phyloP scores from a whole-genome alignment of 768 basidiomycete species.

The Podaxis sp. region DNA sequence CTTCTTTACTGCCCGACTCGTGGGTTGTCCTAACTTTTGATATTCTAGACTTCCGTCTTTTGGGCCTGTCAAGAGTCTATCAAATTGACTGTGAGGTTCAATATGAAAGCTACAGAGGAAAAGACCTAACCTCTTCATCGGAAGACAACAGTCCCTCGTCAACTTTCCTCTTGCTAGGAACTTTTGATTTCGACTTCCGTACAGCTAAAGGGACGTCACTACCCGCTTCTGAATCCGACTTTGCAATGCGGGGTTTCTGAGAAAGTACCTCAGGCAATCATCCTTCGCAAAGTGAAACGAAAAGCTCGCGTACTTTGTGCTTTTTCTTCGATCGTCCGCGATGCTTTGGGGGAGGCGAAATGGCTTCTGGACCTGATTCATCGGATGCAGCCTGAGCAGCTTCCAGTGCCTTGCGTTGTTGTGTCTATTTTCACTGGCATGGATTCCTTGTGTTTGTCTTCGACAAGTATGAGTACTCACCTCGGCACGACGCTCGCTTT shows the following conservation, averaged over 20 bases:
- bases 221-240: conserved; percentile 6
- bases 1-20: background rate
- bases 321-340: conserved; percentile 1
- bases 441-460: background rate
- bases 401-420: conserved; percentile 7
- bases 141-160: background rate
- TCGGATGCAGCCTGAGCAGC: background rate
- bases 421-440: background rate
- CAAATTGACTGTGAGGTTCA: background rate
- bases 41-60: background rate
- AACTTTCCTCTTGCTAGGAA: background rate
- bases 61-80: background rate
- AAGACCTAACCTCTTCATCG: conserved; percentile 10
- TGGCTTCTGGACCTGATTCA: background rate
- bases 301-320: background rate
- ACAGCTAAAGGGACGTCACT: conserved; percentile 11
- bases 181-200: conserved; percentile 2
- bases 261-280: background rate
- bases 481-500: conserved; percentile 16
- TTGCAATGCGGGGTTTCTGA: background rate
- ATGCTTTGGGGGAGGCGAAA: background rate
- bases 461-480: background rate
- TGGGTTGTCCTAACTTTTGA: background rate
- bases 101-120: background rate
- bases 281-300: background rate